Evolutionary conservation across 2,329 filamentous ascomycete species (phyloP).

Genomic region (Trichoderma koningii): DNA sequence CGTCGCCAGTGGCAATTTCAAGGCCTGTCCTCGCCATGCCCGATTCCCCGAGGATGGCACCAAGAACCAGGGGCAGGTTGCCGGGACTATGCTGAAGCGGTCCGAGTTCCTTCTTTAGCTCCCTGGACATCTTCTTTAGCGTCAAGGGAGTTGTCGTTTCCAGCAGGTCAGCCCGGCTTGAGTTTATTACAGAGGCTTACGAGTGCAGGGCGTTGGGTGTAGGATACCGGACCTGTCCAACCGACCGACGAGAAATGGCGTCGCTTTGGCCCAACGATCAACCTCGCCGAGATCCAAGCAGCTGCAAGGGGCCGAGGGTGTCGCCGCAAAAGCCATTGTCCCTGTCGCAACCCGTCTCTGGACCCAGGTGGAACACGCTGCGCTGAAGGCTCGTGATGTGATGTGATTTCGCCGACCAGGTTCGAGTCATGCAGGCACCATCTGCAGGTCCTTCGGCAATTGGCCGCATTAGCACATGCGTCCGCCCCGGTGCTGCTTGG

Average conservation of each 20-base stretch:
- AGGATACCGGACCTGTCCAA: background rate
- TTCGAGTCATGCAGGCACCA: constrained; percentile 24
- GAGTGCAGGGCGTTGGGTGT: too few species aligned
- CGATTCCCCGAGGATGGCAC: constrained; percentile 13
- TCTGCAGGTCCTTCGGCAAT: constrained; percentile 24
- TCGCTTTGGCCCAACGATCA: background rate
- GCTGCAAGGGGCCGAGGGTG: background rate
- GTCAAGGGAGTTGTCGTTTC: constrained; percentile 8
- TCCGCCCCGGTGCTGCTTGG: constrained; percentile 9
- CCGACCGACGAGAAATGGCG: background rate
- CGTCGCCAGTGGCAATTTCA: constrained; percentile 1
- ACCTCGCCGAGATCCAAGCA: background rate
- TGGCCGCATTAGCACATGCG: constrained; percentile 22
- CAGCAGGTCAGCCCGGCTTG: background rate
- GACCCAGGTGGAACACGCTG: background rate
- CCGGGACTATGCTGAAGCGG: constrained; percentile 19
- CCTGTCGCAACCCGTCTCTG: background rate
- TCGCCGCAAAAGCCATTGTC: background rate
- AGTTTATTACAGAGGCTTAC: background rate
- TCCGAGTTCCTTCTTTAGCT: constrained; percentile 19
- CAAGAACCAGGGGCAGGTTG: constrained; percentile 7
- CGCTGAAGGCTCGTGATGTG: constrained; percentile 9
- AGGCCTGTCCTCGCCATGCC: constrained; percentile 12
- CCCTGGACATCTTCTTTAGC: constrained; percentile 21
- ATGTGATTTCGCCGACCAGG: constrained; percentile 16